Conservation (phyloP, 1,139 yeast species). For the Magnusiomyces magnusii region DNA sequence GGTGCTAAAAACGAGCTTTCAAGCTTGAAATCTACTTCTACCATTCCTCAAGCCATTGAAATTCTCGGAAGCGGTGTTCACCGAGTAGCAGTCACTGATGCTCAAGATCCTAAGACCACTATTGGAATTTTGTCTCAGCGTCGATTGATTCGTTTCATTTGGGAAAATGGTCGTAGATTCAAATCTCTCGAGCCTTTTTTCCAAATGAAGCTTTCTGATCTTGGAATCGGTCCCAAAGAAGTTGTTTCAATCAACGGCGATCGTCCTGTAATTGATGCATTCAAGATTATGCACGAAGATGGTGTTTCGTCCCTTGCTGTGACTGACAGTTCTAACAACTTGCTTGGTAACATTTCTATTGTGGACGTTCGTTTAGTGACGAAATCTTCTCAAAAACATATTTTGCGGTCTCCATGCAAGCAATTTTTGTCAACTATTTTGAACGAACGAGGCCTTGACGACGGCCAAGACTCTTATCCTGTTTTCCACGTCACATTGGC, state of each 20-base stretch:
- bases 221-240: constrained; percentile 57
- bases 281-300: constrained; percentile 73
- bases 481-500: constrained; percentile 83
- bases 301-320: constrained; percentile 90
- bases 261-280: constrained; percentile 77
- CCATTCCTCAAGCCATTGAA: constrained; percentile 68
- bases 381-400: constrained; percentile 70
- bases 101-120: constrained; percentile 34
- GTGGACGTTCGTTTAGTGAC: constrained; percentile 89
- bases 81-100: constrained; percentile 72
- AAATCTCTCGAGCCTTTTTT: constrained; percentile 69
- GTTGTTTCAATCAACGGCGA: constrained; percentile 83
- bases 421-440: constrained; percentile 83
- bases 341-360: constrained; percentile 87
- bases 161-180: constrained; percentile 89
- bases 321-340: constrained; percentile 66
- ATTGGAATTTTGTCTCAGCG: constrained; percentile 82
- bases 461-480: constrained; percentile 94
- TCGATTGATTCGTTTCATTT: constrained; percentile 67
- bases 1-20: constrained; percentile 85
- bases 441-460: constrained; percentile 81
- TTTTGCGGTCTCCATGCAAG: constrained; percentile 73
- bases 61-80: constrained; percentile 89
- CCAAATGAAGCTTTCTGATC: constrained; percentile 55
- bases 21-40: constrained; percentile 60